Percentiles rank a stretch among this genome's conserved stretches.
Conservation (phyloP, 768 basidiomycete species). For the Lentinula guzmanii region DNA sequence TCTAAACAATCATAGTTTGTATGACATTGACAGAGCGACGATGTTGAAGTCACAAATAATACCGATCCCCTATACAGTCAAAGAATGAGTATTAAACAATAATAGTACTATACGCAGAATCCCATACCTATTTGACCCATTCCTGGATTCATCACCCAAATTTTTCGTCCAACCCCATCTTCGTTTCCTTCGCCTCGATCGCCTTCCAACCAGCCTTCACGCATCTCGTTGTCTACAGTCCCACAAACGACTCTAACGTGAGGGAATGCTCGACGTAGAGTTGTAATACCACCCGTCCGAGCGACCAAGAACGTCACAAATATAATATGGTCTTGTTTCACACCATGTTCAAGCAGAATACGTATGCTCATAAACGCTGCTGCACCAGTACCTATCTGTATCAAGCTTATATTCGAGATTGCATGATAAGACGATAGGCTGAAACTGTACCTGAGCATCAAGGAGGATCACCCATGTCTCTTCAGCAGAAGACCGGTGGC, state of each 20-base stretch:
- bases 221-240: conserved; percentile 72
- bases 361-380: conserved; percentile 95
- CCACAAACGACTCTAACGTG: conserved; percentile 79
- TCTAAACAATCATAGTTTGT: too few relatives aligned
- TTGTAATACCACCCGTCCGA: conserved; percentile 69
- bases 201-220: conserved; percentile 66
- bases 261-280: conserved; percentile 82
- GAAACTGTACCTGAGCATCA: conserved; percentile 67
- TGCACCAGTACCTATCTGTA: conserved; percentile 87
- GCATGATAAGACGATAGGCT: neutral
- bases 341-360: conserved; percentile 88
- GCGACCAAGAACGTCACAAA: conserved; percentile 89
- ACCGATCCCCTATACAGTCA: conserved; percentile 29
- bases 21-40: neutral
- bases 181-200: conserved; percentile 44
- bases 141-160: conserved; percentile 83
- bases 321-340: conserved; percentile 76
- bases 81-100: too few relatives aligned
- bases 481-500: conserved; percentile 55
- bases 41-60: conserved; percentile 22
- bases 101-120: neutral
- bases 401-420: neutral
- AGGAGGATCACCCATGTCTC: conserved; percentile 81
- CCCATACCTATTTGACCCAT: conserved; percentile 80
- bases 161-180: conserved; percentile 50